Evolutionary conservation across 768 basidiomycete species (phyloP), one percentile per base, ranked within the genome.

Genomic region (Boletus tomentosulus): DNA sequence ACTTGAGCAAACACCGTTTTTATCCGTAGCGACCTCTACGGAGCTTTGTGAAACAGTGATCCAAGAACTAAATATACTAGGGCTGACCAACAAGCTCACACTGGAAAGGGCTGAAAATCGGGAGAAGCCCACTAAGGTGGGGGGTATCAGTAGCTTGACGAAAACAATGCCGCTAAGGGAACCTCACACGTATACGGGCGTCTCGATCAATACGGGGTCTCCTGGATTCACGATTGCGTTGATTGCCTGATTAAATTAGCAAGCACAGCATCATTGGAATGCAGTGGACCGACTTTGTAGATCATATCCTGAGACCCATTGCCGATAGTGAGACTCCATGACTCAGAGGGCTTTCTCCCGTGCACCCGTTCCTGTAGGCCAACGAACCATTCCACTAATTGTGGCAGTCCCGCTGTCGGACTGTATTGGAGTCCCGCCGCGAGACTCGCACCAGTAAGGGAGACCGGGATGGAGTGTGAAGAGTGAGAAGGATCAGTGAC

Each of bases 261-360:
- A 59, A 25, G 43, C 13, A 54, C 27, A 52, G 58, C 15, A 28
- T 35, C 1, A 33, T 19, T 13, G 7, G 16, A 15, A 22, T 15
- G 37, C 44, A 33, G 34, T 39, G 41, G 44, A 55, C 49, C 0
- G 59, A 89, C 92, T 80, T 95, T 97, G 73, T 78, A 87, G 46
- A 98, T 81, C 58, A 92, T 66, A 74, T 96, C 93, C 71, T 97
- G 95, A 43, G 89, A 90, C 12, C 95, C 95, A 35, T 78, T 77
- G 1, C 94, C 92, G 7, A 96, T 74, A 43, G 82, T 84, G 8
- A 94, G 67, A 42, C 76, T 73, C 93, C 94, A 98, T 8, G 83
- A 85, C 58, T 81, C 83, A 3, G 75, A 78, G 37, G 61, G 66
- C 47, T 75, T 74, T 41, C 91, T 76, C 4, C 80, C 80, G 62